Evolutionary conservation across 345 rosid genomes (phyloP).

Genomic region (Heritiera littoralis): DNA sequence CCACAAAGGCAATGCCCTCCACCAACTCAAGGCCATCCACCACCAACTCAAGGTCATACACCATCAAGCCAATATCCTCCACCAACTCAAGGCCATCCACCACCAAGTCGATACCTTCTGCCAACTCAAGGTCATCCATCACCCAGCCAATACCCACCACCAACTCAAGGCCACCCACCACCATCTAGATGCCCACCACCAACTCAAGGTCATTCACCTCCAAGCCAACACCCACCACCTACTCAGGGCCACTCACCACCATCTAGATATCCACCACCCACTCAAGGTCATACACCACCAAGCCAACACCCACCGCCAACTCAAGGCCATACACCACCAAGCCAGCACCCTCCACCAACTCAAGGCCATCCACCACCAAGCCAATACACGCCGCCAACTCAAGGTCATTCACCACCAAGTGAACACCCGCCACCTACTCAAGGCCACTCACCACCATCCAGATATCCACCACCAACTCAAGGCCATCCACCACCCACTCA

Average conservation of each 20-base stretch:
- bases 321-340: neutral
- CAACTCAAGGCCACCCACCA: slow-evolving; percentile 5
- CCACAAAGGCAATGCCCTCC: slow-evolving; percentile 13
- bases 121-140: neutral
- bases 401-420: too few species aligned
- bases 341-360: slow-evolving; percentile 1
- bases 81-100: neutral
- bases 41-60: neutral
- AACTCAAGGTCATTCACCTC: slow-evolving; percentile 13
- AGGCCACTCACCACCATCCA: neutral
- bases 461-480: neutral
- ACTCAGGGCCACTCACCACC: slow-evolving; percentile 21
- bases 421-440: slow-evolving; percentile 5
- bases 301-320: slow-evolving; percentile 10
- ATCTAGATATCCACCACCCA: slow-evolving; percentile 6
- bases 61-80: neutral
- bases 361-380: slow-evolving; percentile 16
- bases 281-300: neutral
- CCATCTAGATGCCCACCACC: slow-evolving; percentile 22
- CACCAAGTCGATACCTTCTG: slow-evolving; percentile 22
- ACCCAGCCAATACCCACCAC: neutral
- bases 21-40: slow-evolving; percentile 14
- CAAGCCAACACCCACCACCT: slow-evolving; percentile 17
- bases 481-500: slow-evolving; percentile 14
- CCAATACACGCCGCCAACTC: slow-evolving; percentile 18